Base-by-base conservation (phyloP, 768 basidiomycete species). In the Leccinum barrowsii region DNA sequence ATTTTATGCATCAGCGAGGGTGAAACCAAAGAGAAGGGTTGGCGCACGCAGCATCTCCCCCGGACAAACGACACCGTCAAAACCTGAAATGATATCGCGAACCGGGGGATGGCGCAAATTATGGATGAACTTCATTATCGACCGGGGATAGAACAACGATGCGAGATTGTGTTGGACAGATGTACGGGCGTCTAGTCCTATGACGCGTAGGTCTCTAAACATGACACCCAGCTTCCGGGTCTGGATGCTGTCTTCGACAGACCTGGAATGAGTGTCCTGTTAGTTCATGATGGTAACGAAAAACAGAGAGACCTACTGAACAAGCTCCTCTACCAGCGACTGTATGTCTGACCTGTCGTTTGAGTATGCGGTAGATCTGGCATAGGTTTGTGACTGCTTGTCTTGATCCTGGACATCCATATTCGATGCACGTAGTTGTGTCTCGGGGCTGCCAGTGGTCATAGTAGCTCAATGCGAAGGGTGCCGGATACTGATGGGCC, bases 41-140 rank as follows among this genome's bases (percentile, higher is more conserved):
- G 75, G 79, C 78, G 62, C 63, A 85, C 90, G 76, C 34, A 89
- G 78, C 90, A 92, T 90, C 73, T 91, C 87, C 15, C 87, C 87
- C 0, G 86, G 82, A 4, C 81, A 77, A 13, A 90, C 77, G 2
- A 83, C 76, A 8, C 87, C 89, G 44, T 86, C 83, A 58, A 90
- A 85, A 13, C 77, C 80, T 19, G 15, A 30, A 30, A 30, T 30
- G 28, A 30, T 30, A 58, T 79, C 81, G 12, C 84, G 80, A 7
- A 87, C 70, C 2, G 84, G 82, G 2, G 90, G 89, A 53, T 87
- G 85, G 24, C 83, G 28, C 28, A 30, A 30, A 30, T 30, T 30
- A 8, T 78, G 77, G 4, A 84, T 65, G 17, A 72, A 69, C 34
- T 69, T 69, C 24, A 76, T 34, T 19, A 82, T 62, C 10, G 78